Evolutionary conservation across 192 early-diverging fungal genomes (phyloP), one percentile per base, ranked within the genome.

Genomic region (Spinellus fusiger): DNA sequence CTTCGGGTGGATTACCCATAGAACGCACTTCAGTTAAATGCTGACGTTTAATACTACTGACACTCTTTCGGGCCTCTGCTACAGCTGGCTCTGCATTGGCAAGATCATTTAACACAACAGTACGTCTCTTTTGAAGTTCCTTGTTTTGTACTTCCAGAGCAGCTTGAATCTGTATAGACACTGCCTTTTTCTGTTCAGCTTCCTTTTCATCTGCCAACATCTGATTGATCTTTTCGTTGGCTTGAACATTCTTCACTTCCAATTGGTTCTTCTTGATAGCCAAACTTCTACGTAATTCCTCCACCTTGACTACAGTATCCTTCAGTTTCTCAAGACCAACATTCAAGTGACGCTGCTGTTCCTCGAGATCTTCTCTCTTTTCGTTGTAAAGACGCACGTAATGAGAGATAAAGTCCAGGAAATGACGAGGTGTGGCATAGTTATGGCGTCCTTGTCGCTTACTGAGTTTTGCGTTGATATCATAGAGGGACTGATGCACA

Each of bases 41-140:
- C 64, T 97, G 89, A 68, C 89, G 94, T 70, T 97, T 97, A 79
- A 99, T 99, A 73, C 84, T 87, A 22, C 81, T 88, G 56, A 99
- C 98, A 68, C 89, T 88, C 49, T 87, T 84, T 69, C 95, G 92
- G 8, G 98, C 98, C 71, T 98, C 95, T 46, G 78, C 59, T 15
- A 99, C 98, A 5, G 95, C 95, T 23, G 98, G 98, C 68, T 98
- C 95, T 16, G 94, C 96, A 31, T 92, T 84, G n/a, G 89, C 92
- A 3, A 99, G 77, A 75, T 99, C 98, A 16, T 48, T 76, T 64
- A 93, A 77, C 26, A 98, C 98, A 47, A 92, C 80, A 5, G 68
- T 62, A 29, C 85, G 83, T 23, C 98, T 83, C 46, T 69, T 56
- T 50, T 86, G 86, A 54, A 98, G 95, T 70, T 86, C 76, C 25